Percentiles rank a stretch among this genome's conserved stretches.
Conservation (phyloP, 2,329 filamentous ascomycete species). For the Stemphylium vesicarium region DNA sequence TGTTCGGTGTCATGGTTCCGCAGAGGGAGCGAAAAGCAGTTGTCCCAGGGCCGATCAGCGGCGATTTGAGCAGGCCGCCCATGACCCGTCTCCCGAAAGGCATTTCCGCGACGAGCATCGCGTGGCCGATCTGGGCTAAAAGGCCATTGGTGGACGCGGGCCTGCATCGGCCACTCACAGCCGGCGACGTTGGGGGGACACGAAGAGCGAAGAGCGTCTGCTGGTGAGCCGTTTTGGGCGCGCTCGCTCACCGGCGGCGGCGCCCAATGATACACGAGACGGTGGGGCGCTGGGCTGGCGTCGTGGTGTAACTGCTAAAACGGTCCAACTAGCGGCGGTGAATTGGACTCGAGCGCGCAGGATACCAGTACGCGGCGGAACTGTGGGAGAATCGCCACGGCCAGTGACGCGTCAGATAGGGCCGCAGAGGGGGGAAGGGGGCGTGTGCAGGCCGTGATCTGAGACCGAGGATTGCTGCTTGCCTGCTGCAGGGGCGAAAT, state of each 20-base stretch:
- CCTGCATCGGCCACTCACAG: constrained; percentile 30
- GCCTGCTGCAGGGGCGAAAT: constrained; percentile 36
- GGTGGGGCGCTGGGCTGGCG: constrained; percentile 30
- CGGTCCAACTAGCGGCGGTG: constrained; percentile 42
- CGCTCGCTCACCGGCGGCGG: constrained; percentile 22
- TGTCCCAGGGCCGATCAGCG: constrained; percentile 33
- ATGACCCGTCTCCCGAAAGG: constrained; percentile 34
- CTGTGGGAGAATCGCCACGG: constrained; percentile 25
- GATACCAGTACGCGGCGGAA: constrained; percentile 25
- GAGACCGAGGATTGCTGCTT: not conserved
- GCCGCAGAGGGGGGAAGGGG: constrained; percentile 7
- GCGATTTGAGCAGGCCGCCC: constrained; percentile 24
- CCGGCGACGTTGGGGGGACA: constrained; percentile 30
- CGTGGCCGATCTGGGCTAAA: constrained; percentile 35
- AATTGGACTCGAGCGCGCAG: constrained; percentile 29
- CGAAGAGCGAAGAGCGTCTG: constrained; percentile 16
- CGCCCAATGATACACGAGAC: constrained; percentile 22
- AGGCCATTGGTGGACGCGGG: constrained; percentile 24
- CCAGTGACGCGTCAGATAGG: constrained; percentile 31
- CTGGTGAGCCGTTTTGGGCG: constrained; percentile 40
- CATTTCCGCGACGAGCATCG: constrained; percentile 31
- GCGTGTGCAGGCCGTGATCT: constrained; percentile 19
- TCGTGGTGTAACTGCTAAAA: constrained; percentile 42
- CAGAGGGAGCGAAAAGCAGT: constrained; percentile 18
- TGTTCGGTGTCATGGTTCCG: constrained; percentile 33